Evolutionary conservation across 805 yeast genomes (phyloP), one percentile per base, ranked within the genome.

Genomic region (Candida sanyiensis): DNA sequence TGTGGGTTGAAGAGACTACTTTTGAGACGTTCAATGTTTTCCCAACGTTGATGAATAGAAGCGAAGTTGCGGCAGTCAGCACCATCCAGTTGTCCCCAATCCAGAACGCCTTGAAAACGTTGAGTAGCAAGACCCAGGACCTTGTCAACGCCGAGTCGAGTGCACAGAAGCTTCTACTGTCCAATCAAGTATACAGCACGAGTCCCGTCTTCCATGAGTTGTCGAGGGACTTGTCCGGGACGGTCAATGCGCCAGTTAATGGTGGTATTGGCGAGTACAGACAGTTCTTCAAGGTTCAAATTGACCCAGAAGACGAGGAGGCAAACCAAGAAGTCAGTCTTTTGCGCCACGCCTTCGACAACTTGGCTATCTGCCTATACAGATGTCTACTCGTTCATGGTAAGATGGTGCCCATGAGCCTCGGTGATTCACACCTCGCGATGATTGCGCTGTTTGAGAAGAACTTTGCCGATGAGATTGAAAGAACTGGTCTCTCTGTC

Each of bases 191-290:
- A 50, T 66, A 68, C 1, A 75, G 70, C 35, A 64, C 60, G 35
- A 54, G 66, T 3, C 61, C 77, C 0, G 57, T 73, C 21, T 79
- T 80, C 56, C 71, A 72, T 47, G 86, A 78, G 53, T 62, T 83
- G 44, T 78, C 89, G 6, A 68, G 90, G 58, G 77, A 76, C 51
- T 63, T 81, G 39, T 73, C 86, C 3, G 96, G 96, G 30, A 84
- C 96, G 0, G 89, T 88, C 39, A 95, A 86, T 56, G 77, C 96
- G 0, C 96, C 96, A 3, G 90, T 87, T 6, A 87, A 87, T 56
- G 96, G 96, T 25, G 96, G 96, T 42, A 84, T 87, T 46, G 84
- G 86, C 3, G 87, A 83, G 55, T 87, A 83, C 61, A 70, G 89
- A 39, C 73, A 73, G 2, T 85, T 87, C 56, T 75, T 83, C 54